Evolutionary conservation across 768 basidiomycete genomes (phyloP).

Genomic region (Phaeotremella fagi): DNA sequence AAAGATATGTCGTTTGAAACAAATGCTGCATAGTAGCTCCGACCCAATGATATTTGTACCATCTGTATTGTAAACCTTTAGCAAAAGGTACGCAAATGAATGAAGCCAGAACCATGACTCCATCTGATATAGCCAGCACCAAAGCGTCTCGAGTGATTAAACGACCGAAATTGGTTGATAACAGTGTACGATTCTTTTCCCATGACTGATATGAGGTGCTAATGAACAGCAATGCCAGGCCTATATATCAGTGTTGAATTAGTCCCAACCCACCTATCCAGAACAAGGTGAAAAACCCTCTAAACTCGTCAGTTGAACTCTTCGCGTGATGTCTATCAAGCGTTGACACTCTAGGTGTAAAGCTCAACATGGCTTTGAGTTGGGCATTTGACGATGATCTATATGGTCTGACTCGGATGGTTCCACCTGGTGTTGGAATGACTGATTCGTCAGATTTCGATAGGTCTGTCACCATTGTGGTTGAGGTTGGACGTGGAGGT

Average conservation of each 20-base stretch:
- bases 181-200: constrained; percentile 67
- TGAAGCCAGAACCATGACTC: constrained; percentile 69
- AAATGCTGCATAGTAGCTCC: constrained; percentile 75
- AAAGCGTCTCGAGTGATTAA: constrained; percentile 83
- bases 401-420: constrained; percentile 46
- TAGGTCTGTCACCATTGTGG: constrained; percentile 28
- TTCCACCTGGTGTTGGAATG: constrained; percentile 30
- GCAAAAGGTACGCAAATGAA: constrained; percentile 75
- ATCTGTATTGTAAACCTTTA: constrained; percentile 66
- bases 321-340: constrained; percentile 76
- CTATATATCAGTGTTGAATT: constrained; percentile 49
- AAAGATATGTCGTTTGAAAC: constrained; percentile 69
- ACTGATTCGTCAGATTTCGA: constrained; percentile 18
- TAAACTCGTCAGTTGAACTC: constrained; percentile 76
- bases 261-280: constrained; percentile 54
- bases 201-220: constrained; percentile 58
- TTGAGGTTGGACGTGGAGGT: not conserved
- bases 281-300: constrained; percentile 93
- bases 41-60: constrained; percentile 73
- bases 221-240: constrained; percentile 69
- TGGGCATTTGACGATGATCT: constrained; percentile 70
- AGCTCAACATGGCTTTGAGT: constrained; percentile 75
- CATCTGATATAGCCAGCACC: constrained; percentile 77
- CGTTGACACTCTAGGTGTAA: constrained; percentile 74
- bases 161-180: constrained; percentile 73